These are phyloP conservation scores for Aspergillus neotritici DNA, from an alignment of 2,329 filamentous ascomycete genomes.

Conservation along the genomic window DNA sequence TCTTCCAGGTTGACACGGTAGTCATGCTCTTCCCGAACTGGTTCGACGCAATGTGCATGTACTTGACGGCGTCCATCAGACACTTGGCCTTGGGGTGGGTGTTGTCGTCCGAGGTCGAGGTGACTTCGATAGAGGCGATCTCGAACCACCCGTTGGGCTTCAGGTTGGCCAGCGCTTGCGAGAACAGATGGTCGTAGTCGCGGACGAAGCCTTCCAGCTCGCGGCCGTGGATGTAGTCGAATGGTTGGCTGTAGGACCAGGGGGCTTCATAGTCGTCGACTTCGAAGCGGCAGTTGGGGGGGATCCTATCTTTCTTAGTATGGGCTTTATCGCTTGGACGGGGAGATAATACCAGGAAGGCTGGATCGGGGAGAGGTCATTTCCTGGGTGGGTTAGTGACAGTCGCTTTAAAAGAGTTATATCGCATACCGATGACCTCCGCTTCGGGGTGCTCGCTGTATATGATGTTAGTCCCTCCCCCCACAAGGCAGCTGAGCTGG, in stretches of 20 bases:
- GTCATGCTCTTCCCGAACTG: conserved; percentile 31
- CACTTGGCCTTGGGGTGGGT: conserved; percentile 24
- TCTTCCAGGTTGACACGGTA: conserved; percentile 32
- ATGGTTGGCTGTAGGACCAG: conserved; percentile 25
- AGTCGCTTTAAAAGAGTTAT: too few relatives aligned
- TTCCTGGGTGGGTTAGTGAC: conserved; percentile 17
- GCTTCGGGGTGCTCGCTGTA: conserved; percentile 22
- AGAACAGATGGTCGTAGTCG: conserved; percentile 24
- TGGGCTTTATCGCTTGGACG: background rate
- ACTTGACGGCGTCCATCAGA: conserved; percentile 20
- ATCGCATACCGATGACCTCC: conserved; percentile 28
- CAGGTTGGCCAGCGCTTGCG: conserved; percentile 19
- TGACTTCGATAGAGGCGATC: conserved; percentile 70
- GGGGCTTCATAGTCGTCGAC: conserved; percentile 28
- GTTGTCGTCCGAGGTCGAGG: conserved; percentile 66
- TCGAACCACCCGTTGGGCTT: conserved; percentile 27
- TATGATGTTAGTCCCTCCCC: background rate
- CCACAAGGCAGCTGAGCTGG: background rate
- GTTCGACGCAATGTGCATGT: conserved; percentile 26
- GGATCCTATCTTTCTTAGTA: conserved; percentile 20
- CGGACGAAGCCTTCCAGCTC: conserved; percentile 27
- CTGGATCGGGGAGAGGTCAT: conserved; percentile 29
- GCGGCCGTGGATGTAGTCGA: conserved; percentile 30
- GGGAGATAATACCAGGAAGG: conserved; percentile 23
- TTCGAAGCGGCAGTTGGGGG: conserved; percentile 32